Evolutionary conservation across 352 stramenopile genomes (phyloP).

Genomic region (Globisporangium radiosum): DNA sequence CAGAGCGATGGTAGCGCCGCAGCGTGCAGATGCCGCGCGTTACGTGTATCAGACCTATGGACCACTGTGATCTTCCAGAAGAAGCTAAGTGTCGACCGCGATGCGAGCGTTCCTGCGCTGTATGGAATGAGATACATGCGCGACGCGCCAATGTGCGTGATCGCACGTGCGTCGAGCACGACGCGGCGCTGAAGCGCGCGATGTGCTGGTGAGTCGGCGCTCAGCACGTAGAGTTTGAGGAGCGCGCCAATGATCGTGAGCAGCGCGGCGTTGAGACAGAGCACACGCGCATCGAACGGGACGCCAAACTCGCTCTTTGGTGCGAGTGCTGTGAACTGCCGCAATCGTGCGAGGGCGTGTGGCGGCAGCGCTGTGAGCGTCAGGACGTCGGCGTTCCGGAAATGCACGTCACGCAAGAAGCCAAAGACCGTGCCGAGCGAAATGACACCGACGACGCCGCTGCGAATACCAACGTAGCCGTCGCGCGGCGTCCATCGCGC

Average conservation of each 20-base stretch:
- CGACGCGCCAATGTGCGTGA: neutral
- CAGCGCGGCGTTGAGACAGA: neutral
- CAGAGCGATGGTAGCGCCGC: too few species aligned
- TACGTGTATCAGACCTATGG: too few species aligned
- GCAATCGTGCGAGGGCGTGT: neutral
- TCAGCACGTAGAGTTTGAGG: neutral
- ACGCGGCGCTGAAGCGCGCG: neutral
- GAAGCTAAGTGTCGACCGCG: slow-evolving; percentile 9
- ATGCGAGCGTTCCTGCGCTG: slow-evolving; percentile 9
- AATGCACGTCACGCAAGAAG: slow-evolving; percentile 1
- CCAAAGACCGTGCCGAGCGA: slow-evolving; percentile 10
- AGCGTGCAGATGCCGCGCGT: too few species aligned
- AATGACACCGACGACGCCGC: slow-evolving; percentile 6
- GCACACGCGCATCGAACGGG: slow-evolving; percentile 4
- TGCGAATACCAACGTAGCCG: slow-evolving; percentile 7
- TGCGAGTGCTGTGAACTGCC: neutral
- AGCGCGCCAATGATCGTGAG: neutral
- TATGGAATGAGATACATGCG: slow-evolving; percentile 16
- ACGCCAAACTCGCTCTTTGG: slow-evolving; percentile 10
- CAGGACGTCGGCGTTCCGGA: neutral
- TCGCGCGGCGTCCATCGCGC: neutral
- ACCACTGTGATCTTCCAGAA: slow-evolving; percentile 10
- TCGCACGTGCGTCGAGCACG: neutral
- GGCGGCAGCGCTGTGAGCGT: neutral
- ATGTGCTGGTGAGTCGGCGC: neutral